These are phyloP conservation scores for Sarcodon aspratus DNA, from an alignment of 768 basidiomycete species.

Conservation along the genomic window DNA sequence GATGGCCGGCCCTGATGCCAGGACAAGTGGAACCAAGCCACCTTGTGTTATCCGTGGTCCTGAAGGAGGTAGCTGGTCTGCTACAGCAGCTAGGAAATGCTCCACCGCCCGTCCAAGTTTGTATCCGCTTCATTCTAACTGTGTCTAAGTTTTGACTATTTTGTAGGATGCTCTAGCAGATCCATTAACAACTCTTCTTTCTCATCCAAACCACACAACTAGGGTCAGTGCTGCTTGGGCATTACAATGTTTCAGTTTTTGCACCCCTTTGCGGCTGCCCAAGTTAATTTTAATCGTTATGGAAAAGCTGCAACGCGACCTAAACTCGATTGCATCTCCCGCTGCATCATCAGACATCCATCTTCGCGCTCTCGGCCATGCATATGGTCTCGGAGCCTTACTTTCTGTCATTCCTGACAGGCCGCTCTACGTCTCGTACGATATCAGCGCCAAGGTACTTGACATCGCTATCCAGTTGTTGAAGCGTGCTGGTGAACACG, in stretches of 20 bases:
- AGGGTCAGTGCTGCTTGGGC: slow-evolving; percentile 82
- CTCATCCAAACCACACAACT: slow-evolving; percentile 82
- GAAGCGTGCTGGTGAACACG: slow-evolving; percentile 86
- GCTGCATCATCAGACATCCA: slow-evolving; percentile 61
- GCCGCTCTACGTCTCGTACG: slow-evolving; percentile 91
- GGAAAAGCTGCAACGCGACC: slow-evolving; percentile 77
- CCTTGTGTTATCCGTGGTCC: slow-evolving; percentile 55
- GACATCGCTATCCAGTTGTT: slow-evolving; percentile 86
- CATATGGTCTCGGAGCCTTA: slow-evolving; percentile 82
- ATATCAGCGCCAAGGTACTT: slow-evolving; percentile 82
- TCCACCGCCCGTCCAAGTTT: slow-evolving; percentile 75
- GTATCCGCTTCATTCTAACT: neutral
- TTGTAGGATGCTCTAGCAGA: slow-evolving; percentile 67
- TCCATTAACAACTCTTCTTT: slow-evolving; percentile 72
- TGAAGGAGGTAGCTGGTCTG: slow-evolving; percentile 78
- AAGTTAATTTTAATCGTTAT: slow-evolving; percentile 67
- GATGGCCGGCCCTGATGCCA: slow-evolving; percentile 91
- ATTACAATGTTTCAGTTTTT: slow-evolving; percentile 82
- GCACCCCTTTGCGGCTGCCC: slow-evolving; percentile 77
- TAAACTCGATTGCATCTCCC: slow-evolving; percentile 61
- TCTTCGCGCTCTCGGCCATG: slow-evolving; percentile 69
- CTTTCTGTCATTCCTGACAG: slow-evolving; percentile 78
- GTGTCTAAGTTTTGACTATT: neutral
- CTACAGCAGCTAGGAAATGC: slow-evolving; percentile 88
- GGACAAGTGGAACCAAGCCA: slow-evolving; percentile 64